These are phyloP conservation scores for Mycena rebaudengoi DNA, from an alignment of 768 basidiomycete genomes.

Conservation along the genomic window DNA sequence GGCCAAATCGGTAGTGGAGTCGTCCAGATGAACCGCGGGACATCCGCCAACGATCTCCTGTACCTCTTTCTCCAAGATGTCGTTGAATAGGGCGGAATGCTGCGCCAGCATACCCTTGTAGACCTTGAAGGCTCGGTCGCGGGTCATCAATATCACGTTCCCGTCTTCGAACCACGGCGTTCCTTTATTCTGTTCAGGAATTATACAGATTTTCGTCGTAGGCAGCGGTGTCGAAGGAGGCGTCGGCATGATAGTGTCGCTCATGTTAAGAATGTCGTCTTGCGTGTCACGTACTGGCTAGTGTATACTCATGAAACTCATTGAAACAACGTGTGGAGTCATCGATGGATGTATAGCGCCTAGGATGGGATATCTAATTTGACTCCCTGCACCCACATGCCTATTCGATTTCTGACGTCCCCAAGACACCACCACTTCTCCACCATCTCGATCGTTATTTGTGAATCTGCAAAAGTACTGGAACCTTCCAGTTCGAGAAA, in stretches of 20 bases:
- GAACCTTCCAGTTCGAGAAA: conserved; percentile 61
- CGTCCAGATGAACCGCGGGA: conserved; percentile 18
- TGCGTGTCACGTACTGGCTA: no score
- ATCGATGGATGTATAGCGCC: no score
- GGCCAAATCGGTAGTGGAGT: conserved; percentile 9
- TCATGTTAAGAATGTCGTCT: background rate
- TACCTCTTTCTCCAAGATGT: conserved; percentile 28
- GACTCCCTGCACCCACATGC: conserved; percentile 83
- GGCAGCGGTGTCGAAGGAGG: conserved; percentile 25
- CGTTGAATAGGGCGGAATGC: conserved; percentile 32
- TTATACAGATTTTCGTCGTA: conserved; percentile 27
- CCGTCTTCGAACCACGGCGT: conserved; percentile 25
- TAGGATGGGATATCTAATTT: conserved; percentile 14
- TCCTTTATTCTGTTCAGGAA: conserved; percentile 18
- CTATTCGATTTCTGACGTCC: conserved; percentile 67
- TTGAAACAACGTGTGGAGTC: conserved; percentile 28
- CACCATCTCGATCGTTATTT: conserved; percentile 58
- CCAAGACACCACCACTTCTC: conserved; percentile 96
- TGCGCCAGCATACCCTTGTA: conserved; percentile 32
- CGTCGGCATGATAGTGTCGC: conserved; percentile 17
- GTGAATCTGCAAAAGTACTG: conserved; percentile 5
- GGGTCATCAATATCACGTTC: conserved; percentile 14
- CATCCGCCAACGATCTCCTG: conserved; percentile 14
- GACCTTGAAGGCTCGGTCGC: conserved; percentile 25
- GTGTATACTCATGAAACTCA: no score